Evolutionary conservation across 352 stramenopile genomes (phyloP).

Genomic region (Saprolegnia diclina): DNA sequence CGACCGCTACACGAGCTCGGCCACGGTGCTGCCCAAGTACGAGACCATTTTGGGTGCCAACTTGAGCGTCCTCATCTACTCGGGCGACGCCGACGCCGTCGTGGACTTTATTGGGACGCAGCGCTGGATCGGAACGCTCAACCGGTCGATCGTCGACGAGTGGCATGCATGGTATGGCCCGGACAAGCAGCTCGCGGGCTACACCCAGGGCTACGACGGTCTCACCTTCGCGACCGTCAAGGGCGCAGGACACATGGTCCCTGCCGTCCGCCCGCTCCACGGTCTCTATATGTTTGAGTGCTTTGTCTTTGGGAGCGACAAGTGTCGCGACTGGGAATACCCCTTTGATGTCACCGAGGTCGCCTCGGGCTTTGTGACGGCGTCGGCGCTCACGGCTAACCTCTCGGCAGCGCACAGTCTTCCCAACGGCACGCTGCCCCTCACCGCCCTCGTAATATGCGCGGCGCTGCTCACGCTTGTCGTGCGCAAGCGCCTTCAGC

Average conservation of each 20-base stretch:
- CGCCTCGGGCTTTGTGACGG: background rate
- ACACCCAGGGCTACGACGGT: slow-evolving; percentile 73
- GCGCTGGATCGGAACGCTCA: slow-evolving; percentile 61
- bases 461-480: background rate
- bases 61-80: slow-evolving; percentile 59
- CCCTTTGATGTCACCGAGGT: slow-evolving; percentile 41
- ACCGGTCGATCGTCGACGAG: slow-evolving; percentile 34
- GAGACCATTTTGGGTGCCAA: slow-evolving; percentile 38
- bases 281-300: slow-evolving; percentile 30
- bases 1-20: slow-evolving; percentile 40
- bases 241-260: slow-evolving; percentile 85
- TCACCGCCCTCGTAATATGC: background rate
- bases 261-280: slow-evolving; percentile 29
- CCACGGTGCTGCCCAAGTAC: slow-evolving; percentile 62
- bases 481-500: background rate
- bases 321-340: slow-evolving; percentile 38
- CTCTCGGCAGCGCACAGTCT: background rate
- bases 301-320: slow-evolving; percentile 29
- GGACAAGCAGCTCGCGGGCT: slow-evolving; percentile 72
- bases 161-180: slow-evolving; percentile 55
- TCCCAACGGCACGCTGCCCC: background rate
- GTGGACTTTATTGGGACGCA: slow-evolving; percentile 65
- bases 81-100: slow-evolving; percentile 58
- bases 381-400: background rate
- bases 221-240: slow-evolving; percentile 88